Base-by-base conservation (phyloP, 2,329 filamentous ascomycete species). In the Aspergillus sp. region DNA sequence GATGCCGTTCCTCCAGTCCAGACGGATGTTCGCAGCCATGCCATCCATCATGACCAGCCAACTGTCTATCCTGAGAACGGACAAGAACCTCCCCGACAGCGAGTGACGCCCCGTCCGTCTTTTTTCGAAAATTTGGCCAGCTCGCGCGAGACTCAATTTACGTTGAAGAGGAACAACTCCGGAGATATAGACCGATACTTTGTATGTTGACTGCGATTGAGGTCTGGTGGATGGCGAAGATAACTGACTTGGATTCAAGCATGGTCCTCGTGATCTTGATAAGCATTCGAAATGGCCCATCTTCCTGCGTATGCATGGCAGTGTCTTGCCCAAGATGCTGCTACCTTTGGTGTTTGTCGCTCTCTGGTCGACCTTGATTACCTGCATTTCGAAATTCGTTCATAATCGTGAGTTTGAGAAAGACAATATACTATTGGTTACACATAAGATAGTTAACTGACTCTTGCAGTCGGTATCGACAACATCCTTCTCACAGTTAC, bases 281-380 rank as follows among this genome's bases (percentile, higher is more conserved):
- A 79, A 79, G 57, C 85, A 90, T 65, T 88, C 85, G 13, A 89
- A 87, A 73, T 83, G 85, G 76, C 86, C 86, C 12, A 77, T 82
- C 50, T 85, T 89, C 61, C 68, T 90, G 62, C 83, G 85, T 46
- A 75, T 90, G 69, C 85, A 88, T 62, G 86, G 86, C 54, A 86
- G 82, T 49, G 82, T 90, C 48, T 63, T 85, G 45, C 86, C 86
- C 9, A 83, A 86, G 59, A 80, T 90, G 77, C 79, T 90, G 33
- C 60, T 90, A 6, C 86, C 86, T 0, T 62, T 90, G 13, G 7
- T 76, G 8, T 74, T 84, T 46, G 72, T 89, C 29, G 78, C 73
- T 10, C 57, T 56, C 10, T 90, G 86, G 86, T 73, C 84, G 1
- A 83, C 83, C 1, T 62, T 75, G 31, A 81, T 90, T 48, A 86